phyloP scores from a whole-genome alignment of 306 rosid species.

The Dalbergia oliveri region DNA sequence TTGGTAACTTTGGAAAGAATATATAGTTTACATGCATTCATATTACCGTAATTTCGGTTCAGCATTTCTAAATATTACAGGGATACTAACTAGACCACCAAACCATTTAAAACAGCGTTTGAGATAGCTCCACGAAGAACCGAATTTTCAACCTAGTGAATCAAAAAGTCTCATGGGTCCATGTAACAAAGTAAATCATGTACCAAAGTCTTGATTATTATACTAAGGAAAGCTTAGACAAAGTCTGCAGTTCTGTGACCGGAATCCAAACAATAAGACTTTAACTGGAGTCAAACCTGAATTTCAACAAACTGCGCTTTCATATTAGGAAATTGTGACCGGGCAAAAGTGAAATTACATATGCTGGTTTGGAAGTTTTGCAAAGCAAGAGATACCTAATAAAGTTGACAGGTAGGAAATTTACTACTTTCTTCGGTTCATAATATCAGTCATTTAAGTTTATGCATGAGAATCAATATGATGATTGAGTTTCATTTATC shows the following conservation, averaged over 20 bases:
- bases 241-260: conserved; percentile 4
- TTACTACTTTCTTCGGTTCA: too few species aligned
- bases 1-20: too few species aligned
- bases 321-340: not conserved
- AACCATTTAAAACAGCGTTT: not conserved
- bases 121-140: not conserved
- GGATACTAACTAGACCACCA: not conserved
- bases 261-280: not conserved
- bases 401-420: not conserved
- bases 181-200: conserved; percentile 13
- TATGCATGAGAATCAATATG: too few species aligned
- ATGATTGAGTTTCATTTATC: too few species aligned
- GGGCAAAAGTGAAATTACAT: not conserved
- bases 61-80: not conserved
- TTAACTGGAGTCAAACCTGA: conserved; percentile 12
- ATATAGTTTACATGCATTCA: too few species aligned
- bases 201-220: conserved; percentile 31
- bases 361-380: not conserved
- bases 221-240: not conserved
- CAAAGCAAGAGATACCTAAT: not conserved
- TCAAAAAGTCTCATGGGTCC: not conserved
- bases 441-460: too few species aligned
- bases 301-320: conserved; percentile 39
- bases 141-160: not conserved
- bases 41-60: not conserved